These are phyloP conservation scores for Diaporthe ilicicola DNA, from an alignment of 2,329 filamentous ascomycete species.

Conservation along the genomic window DNA sequence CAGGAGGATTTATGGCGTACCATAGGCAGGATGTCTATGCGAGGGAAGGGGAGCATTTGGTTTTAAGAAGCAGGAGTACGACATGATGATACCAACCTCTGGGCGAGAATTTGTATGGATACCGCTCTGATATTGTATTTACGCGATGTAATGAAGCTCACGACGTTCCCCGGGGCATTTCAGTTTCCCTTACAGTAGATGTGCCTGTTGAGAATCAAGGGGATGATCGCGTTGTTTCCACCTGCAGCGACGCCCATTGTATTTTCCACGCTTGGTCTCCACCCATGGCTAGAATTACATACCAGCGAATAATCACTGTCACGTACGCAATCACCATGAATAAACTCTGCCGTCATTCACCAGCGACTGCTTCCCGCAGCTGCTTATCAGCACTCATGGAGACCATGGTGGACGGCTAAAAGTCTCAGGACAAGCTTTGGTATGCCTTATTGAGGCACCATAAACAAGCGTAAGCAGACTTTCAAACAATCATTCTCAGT, in stretches of 20 bases:
- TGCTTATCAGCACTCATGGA: neutral
- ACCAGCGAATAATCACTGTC: no score
- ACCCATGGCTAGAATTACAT: neutral
- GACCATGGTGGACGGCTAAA: no score
- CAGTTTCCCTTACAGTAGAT: no score
- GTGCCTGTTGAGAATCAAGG: neutral
- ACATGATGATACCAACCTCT: constrained; percentile 7
- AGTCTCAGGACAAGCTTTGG: no score
- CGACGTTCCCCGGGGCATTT: neutral
- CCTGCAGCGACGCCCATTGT: neutral
- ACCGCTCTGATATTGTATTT: neutral
- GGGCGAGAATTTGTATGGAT: neutral
- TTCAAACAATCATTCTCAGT: neutral
- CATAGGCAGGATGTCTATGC: neutral
- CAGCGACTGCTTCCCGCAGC: neutral
- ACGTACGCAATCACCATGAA: no score
- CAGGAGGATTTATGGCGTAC: neutral
- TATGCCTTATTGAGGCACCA: no score
- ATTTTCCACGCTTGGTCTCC: neutral
- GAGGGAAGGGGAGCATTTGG: neutral
- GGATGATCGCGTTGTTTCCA: neutral
- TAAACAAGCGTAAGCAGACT: no score
- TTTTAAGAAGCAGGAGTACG: neutral
- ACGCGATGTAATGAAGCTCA: neutral
- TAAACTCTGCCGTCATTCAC: neutral